A percentile compares a stretch with the other conserved stretches of the same genome.
phyloP scores from a whole-genome alignment of 2,329 filamentous ascomycete species.

The Trichoderma pleuroti region DNA sequence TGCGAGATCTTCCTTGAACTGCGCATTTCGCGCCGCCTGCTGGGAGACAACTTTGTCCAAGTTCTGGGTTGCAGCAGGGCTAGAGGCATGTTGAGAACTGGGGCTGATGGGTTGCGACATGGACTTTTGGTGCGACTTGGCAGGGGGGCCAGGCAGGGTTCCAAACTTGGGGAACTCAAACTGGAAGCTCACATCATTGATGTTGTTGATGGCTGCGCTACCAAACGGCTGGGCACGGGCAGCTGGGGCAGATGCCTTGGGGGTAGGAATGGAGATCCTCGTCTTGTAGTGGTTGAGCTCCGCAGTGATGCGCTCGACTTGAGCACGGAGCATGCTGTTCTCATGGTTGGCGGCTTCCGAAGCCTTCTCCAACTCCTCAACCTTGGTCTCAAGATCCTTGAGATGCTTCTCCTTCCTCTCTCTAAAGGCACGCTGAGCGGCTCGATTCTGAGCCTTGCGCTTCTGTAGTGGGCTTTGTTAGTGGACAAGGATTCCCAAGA shows the following conservation, averaged over 20 bases:
- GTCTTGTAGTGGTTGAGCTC: conserved; percentile 92
- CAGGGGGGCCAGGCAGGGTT: conserved; percentile 54
- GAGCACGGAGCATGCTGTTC: conserved; percentile 77
- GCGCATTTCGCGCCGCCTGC: conserved; percentile 21
- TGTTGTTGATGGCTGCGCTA: conserved; percentile 51
- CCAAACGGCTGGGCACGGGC: conserved; percentile 40
- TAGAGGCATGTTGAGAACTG: conserved; percentile 25
- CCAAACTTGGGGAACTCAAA: conserved; percentile 98
- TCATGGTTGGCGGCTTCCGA: conserved; percentile 81
- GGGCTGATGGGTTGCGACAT: conserved; percentile 35
- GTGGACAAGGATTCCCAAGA: conserved; percentile 14
- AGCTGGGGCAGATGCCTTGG: conserved; percentile 35
- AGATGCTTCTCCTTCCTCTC: conserved; percentile 92
- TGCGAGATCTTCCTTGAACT: conserved; percentile 48
- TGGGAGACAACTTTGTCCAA: conserved; percentile 26
- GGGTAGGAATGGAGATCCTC: conserved; percentile 61
- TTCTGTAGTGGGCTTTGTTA: conserved; percentile 54
- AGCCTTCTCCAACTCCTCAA: conserved; percentile 73
- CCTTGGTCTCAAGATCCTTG: conserved; percentile 77
- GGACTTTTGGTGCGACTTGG: conserved; percentile 28
- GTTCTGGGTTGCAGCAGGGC: conserved; percentile 31
- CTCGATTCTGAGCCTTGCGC: conserved; percentile 92
- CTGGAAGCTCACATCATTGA: conserved; percentile 77
- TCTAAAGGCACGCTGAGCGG: conserved; percentile 87
- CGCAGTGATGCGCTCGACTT: conserved; percentile 80